Evolutionary conservation across 164 flowering plant genomes (phyloP), one percentile per base, ranked within the genome.

Genomic region (Taxillus chinensis): DNA sequence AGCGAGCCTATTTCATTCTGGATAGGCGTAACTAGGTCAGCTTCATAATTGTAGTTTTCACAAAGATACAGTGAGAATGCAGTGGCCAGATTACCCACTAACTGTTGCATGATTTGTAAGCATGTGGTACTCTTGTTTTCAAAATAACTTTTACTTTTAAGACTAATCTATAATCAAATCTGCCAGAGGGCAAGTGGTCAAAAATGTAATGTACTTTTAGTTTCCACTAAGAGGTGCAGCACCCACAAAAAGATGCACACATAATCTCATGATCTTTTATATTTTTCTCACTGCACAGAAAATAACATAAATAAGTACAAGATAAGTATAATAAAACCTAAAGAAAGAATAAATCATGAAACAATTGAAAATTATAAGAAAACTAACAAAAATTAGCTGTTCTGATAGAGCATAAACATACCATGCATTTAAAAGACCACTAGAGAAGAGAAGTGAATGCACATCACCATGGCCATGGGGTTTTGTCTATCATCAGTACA

Each of bases 401-500:
- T 15, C 16, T 40, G n/a, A 48, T 14, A 57, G 55, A 68, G 38
- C 48, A 16, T 3, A 67, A 62, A 39, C 71, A 50, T 83, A 91
- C 99, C 99, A 95, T 57, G 11, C 54, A 55, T 79, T 79, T 40
- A 95, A 82, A 73, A 91, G 82, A 57, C 95, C 93, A 61, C 92
- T 87, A 17, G 97, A 89, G 70, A 83, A 89, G 53, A 95, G 90
- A 71, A 95, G 96, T 66, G 95, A 67, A 72, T 95, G 99, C 63
- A 95, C 99, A 78, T 95, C 99, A 41, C 99, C 99, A 76, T 95
- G 99, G 52, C 99, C 99, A 74, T 91, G 99, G 69, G 99, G 99
- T 77, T 95, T 95, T 61, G 99, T 95, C 99, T 95, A 59, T 39
- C 64, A 62, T 27, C 27, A 27, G 2, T 41, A 72, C 40, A 45